phyloP scores from a whole-genome alignment of 73 alveolate genomes.

The Paramecium pentaurelia region DNA sequence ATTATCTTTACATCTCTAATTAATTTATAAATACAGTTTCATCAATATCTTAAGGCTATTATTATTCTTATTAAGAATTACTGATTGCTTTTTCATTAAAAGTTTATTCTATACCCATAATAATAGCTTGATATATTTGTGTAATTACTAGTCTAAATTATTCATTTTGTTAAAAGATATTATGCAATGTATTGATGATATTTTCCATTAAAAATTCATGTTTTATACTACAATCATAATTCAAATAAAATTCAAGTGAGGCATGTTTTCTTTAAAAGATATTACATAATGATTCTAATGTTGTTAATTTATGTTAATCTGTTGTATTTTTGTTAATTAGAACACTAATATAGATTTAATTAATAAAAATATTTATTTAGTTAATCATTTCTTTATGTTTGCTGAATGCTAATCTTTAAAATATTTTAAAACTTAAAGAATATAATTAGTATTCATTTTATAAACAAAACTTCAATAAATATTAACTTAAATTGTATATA shows the following conservation, averaged over 20 bases:
- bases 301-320: slow-evolving; percentile 26
- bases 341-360: slow-evolving; percentile 14
- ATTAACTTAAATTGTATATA: background rate
- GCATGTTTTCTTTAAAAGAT: slow-evolving; percentile 25
- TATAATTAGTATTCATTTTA: slow-evolving; percentile 6
- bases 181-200: background rate
- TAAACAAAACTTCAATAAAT: slow-evolving; percentile 52
- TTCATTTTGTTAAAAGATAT: background rate
- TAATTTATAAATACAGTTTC: background rate
- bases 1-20: slow-evolving; percentile 28
- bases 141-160: background rate
- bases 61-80: background rate
- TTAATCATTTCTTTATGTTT: slow-evolving; percentile 16
- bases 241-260: slow-evolving; percentile 51
- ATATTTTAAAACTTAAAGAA: slow-evolving; percentile 41
- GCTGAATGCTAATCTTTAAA: background rate
- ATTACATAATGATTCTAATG: slow-evolving; percentile 2
- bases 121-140: background rate
- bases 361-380: slow-evolving; percentile 48
- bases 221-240: slow-evolving; percentile 52
- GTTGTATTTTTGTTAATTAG: slow-evolving; percentile 15
- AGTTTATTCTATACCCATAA: background rate
- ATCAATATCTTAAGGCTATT: background rate
- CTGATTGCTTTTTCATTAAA: background rate
- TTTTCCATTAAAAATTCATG: slow-evolving; percentile 52